Evolutionary conservation across 2,329 filamentous ascomycete species (phyloP).

Genomic region (Pestalotiopsis sp.): DNA sequence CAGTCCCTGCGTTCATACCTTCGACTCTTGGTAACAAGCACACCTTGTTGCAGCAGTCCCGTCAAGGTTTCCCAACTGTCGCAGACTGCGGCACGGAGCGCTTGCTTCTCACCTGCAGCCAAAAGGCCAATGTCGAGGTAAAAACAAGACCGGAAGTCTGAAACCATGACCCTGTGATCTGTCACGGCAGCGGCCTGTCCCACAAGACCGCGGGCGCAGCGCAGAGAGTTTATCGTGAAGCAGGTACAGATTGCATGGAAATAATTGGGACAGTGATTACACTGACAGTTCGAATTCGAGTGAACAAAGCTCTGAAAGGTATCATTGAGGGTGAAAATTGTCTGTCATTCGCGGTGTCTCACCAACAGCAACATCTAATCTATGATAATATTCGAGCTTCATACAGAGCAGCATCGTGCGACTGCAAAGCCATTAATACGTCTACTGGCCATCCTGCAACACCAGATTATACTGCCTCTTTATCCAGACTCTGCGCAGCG

Average conservation of each 20-base stretch:
- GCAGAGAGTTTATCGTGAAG: too few species aligned
- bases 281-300: too few species aligned
- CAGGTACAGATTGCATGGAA: too few species aligned
- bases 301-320: too few species aligned
- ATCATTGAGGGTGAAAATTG: too few species aligned
- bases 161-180: too few species aligned
- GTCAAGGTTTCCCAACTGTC: background rate
- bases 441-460: background rate
- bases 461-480: background rate
- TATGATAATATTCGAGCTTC: too few species aligned
- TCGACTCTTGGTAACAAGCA: background rate
- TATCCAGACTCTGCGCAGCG: constrained; percentile 1
- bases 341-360: too few species aligned
- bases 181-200: too few species aligned
- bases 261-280: too few species aligned
- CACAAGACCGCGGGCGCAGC: too few species aligned
- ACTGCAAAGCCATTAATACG: background rate
- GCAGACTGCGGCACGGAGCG: background rate
- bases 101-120: background rate
- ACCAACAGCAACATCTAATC: too few species aligned
- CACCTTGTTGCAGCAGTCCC: background rate
- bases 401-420: background rate
- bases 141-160: background rate
- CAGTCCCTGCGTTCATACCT: background rate
- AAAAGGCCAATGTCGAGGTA: background rate